Evolutionary conservation across 306 rosid species (phyloP), one percentile per base, ranked within the genome.

Genomic region (Cucurbita maxima): DNA sequence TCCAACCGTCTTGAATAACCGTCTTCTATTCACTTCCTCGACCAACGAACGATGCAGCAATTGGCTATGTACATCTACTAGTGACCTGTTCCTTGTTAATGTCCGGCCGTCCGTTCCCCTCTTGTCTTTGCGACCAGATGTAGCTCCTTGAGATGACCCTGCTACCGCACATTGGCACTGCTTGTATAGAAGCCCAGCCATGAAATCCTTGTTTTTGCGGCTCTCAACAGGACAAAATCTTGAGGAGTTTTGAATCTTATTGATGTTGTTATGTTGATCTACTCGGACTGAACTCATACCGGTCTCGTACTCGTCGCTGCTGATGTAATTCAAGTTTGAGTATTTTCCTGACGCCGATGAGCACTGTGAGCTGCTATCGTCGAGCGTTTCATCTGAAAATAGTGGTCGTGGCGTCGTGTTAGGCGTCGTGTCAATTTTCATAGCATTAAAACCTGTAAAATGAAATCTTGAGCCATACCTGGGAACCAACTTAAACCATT

Each of bases 1-100:
- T 81, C 96, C 96, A 6, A 88, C 88, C 10, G 96, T 88, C 53
- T 87, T 90, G 82, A 88, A 92, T 76, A 92, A 50, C 58, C 95
- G 83, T 69, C 92, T 84, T 81, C 81, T 78, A 78, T 75, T 79
- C 77, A 89, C 87, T 78, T 92, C 97, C 77, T 92, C 97, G 8
- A 86, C 89, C 72, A 92, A 77, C 52, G 92, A 86, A 38, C 87
- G 79, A 79, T 88, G 96, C 0, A 90, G 83, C 71, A 90, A 66
- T 60, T 86, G 96, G 82, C 98, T 92, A 50, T 83, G 88, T 53
- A 84, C 66, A 66, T 90, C 96, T 52, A 90, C 84, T 19, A 92
- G 75, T 40, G 96, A 93, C 36, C 73, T 78, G 87, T 90, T 90
- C 84, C 91, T 87, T 64, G 81, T 81, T 75, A 90, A 76, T 76